phyloP scores from a whole-genome alignment of 2,329 filamentous ascomycete genomes.

The Aspergillus sp. region DNA sequence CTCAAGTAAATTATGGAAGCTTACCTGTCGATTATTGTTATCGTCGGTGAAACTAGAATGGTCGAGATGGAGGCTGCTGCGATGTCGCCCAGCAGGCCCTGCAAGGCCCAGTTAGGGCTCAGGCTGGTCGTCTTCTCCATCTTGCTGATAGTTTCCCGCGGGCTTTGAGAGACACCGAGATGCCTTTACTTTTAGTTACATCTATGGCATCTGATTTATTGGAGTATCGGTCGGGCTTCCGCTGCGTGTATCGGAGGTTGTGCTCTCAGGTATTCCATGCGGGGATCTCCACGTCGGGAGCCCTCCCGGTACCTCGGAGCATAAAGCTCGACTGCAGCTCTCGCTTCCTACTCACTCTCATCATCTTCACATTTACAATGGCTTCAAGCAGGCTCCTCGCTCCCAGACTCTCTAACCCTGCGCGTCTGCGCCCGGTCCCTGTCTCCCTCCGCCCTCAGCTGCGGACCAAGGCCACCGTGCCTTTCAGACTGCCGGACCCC shows the following conservation, averaged over 20 bases:
- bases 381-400: background rate
- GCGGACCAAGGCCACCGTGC: constrained; percentile 27
- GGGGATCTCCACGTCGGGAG: background rate
- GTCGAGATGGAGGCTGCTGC: constrained; percentile 26
- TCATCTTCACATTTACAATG: background rate
- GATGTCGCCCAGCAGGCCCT: constrained; percentile 20
- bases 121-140: too few species aligned
- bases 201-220: too few species aligned
- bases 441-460: constrained; percentile 11
- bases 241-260: too few species aligned
- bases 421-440: background rate
- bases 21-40: constrained; percentile 30
- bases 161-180: too few species aligned
- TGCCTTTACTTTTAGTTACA: too few species aligned
- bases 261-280: background rate
- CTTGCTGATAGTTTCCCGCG: too few species aligned
- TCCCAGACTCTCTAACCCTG: background rate
- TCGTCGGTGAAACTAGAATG: constrained; percentile 25
- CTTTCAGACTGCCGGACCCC: constrained; percentile 32
- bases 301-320: background rate
- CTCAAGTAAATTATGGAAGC: background rate
- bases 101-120: background rate
- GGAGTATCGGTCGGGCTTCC: too few species aligned
- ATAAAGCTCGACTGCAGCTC: background rate
- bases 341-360: background rate